Percentiles rank a stretch among this genome's conserved stretches.
These are phyloP conservation scores for Drosera spatulata DNA, from an alignment of 179 eudicot genomes.

Conservation along the genomic window DNA sequence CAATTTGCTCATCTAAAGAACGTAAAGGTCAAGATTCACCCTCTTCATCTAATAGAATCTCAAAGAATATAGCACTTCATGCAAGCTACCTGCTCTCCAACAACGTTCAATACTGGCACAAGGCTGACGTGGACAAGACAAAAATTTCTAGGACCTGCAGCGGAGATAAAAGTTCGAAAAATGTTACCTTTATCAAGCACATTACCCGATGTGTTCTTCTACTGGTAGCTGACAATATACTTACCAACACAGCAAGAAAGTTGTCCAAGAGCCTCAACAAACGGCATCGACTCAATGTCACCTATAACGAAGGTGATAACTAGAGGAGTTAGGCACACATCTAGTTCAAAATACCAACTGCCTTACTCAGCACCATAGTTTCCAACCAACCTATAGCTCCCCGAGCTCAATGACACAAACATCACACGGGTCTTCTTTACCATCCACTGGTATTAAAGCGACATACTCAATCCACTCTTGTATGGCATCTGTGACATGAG, in stretches of 20 bases:
- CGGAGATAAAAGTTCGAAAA: neutral
- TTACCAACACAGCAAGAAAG: constrained; percentile 88
- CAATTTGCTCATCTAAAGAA: neutral
- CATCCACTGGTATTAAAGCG: constrained; percentile 80
- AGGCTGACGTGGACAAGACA: constrained; percentile 75
- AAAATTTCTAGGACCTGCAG: constrained; percentile 54
- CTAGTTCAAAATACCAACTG: neutral
- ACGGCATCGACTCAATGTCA: constrained; percentile 93
- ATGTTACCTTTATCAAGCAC: neutral
- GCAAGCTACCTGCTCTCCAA: constrained; percentile 59
- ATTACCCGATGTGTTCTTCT: neutral
- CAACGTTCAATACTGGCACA: constrained; percentile 63
- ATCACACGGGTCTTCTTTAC: constrained; percentile 82
- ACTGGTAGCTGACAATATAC: constrained; percentile 3
- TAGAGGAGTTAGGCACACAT: neutral
- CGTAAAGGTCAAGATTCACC: neutral
- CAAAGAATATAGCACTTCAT: neutral
- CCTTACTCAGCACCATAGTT: neutral
- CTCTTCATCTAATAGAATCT: neutral
- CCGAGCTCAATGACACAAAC: constrained; percentile 96
- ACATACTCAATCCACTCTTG: constrained; percentile 95
- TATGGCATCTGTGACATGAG: constrained; percentile 96
- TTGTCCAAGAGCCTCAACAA: constrained; percentile 84
- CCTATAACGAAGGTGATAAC: constrained; percentile 29
- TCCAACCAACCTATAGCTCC: constrained; percentile 73